Evolutionary conservation across 2,329 filamentous ascomycete species (phyloP).

Genomic region (Clathrospora elynae): DNA sequence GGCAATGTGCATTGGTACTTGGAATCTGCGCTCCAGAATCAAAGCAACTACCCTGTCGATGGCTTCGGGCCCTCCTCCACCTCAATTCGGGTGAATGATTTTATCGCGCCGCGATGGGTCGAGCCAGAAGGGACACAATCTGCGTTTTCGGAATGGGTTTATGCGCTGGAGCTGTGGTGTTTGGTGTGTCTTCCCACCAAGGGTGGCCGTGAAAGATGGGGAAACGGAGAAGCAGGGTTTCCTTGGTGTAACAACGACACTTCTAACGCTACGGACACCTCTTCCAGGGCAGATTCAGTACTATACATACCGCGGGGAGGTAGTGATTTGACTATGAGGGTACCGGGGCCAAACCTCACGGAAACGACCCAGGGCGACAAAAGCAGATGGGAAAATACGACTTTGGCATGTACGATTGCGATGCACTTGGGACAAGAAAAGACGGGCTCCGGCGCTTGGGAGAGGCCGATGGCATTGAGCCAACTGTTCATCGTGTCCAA

Average conservation of each 20-base stretch:
- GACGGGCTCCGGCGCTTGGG: not conserved
- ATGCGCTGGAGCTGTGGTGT: not conserved
- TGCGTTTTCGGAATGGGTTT: not conserved
- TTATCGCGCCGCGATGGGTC: not conserved
- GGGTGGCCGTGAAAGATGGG: not conserved
- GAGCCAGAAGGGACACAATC: not conserved
- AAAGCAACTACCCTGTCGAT: not conserved
- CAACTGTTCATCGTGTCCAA: constrained; percentile 3
- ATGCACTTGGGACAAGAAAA: not conserved
- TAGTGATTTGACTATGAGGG: not conserved
- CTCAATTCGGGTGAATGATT: not conserved
- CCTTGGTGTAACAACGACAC: constrained; percentile 1
- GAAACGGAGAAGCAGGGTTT: not conserved
- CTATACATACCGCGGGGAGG: not conserved
- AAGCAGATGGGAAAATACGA: not conserved
- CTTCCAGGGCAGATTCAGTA: not conserved
- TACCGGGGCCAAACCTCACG: constrained; percentile 1
- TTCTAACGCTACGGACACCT: not conserved
- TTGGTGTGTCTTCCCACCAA: not conserved
- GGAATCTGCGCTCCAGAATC: not conserved
- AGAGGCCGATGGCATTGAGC: not conserved
- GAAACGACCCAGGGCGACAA: too few relatives aligned
- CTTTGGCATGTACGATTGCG: constrained; percentile 2
- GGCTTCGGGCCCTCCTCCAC: not conserved
- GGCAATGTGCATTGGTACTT: not conserved